phyloP scores from a whole-genome alignment of 2,329 filamentous ascomycete genomes.

The Pyrenochaeta sp. region DNA sequence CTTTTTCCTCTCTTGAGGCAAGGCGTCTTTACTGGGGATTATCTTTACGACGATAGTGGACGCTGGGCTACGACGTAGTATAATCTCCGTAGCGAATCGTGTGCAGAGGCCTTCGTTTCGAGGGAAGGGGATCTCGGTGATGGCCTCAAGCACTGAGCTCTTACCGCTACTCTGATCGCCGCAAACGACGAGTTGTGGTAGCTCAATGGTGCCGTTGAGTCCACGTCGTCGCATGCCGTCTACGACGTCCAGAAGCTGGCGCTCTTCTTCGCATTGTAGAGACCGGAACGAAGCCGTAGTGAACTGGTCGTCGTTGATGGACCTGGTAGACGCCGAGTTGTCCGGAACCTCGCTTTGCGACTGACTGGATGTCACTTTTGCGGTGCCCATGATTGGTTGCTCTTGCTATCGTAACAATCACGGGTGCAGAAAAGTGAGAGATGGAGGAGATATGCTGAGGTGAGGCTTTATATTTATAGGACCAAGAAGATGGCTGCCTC shows the following conservation, averaged over 20 bases:
- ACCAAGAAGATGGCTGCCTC: not conserved
- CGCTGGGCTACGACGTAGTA: conserved; percentile 43
- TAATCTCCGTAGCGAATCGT: conserved; percentile 62
- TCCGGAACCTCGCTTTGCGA: not conserved
- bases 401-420: not conserved
- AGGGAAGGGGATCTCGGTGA: conserved; percentile 68
- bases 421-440: not conserved
- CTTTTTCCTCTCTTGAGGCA: not conserved
- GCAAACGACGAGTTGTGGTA: conserved; percentile 39
- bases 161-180: conserved; percentile 69
- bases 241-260: conserved; percentile 61
- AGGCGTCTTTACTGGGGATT: conserved; percentile 39
- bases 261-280: conserved; percentile 57
- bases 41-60: conserved; percentile 15
- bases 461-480: not conserved
- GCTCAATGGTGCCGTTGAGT: conserved; percentile 42
- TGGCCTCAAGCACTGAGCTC: conserved; percentile 70
- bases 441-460: not conserved
- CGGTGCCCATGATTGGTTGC: not conserved
- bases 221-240: conserved; percentile 62
- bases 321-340: not conserved
- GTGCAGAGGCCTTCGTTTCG: conserved; percentile 66
- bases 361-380: not conserved
- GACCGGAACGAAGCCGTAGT: conserved; percentile 49
- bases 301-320: conserved; percentile 7